Percentiles rank a stretch among this genome's conserved stretches.
These are phyloP conservation scores for Candida ovalis DNA, from an alignment of 805 yeast species.

Conservation along the genomic window DNA sequence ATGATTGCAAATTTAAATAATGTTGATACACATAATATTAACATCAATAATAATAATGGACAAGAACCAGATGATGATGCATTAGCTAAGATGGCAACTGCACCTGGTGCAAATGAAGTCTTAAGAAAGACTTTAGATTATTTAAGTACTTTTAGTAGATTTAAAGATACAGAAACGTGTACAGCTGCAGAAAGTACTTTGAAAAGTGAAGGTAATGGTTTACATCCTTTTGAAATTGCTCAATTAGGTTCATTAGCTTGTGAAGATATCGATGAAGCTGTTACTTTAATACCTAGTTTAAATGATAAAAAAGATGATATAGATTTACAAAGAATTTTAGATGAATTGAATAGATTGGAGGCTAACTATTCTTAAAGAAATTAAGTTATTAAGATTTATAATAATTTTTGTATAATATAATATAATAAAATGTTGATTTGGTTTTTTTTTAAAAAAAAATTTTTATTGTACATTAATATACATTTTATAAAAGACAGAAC, in stretches of 20 bases:
- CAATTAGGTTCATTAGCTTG: conserved; percentile 84
- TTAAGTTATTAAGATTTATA: neutral
- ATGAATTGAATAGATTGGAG: conserved; percentile 73
- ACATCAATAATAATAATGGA: conserved; percentile 20
- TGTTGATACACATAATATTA: conserved; percentile 23
- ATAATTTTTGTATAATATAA: neutral
- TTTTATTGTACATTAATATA: too few species aligned
- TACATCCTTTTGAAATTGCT: conserved; percentile 95
- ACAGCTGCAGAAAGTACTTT: conserved; percentile 88
- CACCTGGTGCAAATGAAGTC: conserved; percentile 81
- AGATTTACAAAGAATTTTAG: conserved; percentile 81
- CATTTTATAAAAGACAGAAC: too few species aligned
- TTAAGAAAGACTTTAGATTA: conserved; percentile 89
- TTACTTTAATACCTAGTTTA: conserved; percentile 87
- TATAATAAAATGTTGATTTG: neutral
- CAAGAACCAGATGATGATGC: conserved; percentile 43
- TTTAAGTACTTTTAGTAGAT: conserved; percentile 79
- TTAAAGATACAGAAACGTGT: conserved; percentile 88
- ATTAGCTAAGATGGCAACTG: conserved; percentile 48
- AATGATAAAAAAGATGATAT: conserved; percentile 77
- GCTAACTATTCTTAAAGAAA: conserved; percentile 29
- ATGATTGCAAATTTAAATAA: conserved; percentile 40
- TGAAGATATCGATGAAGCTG: conserved; percentile 96
- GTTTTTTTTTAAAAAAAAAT: too few species aligned
- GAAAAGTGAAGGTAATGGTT: conserved; percentile 63